Percentiles rank a stretch among this genome's conserved stretches.
phyloP scores from a whole-genome alignment of 352 stramenopile genomes.

The Globisporangium rhizosaccharum region DNA sequence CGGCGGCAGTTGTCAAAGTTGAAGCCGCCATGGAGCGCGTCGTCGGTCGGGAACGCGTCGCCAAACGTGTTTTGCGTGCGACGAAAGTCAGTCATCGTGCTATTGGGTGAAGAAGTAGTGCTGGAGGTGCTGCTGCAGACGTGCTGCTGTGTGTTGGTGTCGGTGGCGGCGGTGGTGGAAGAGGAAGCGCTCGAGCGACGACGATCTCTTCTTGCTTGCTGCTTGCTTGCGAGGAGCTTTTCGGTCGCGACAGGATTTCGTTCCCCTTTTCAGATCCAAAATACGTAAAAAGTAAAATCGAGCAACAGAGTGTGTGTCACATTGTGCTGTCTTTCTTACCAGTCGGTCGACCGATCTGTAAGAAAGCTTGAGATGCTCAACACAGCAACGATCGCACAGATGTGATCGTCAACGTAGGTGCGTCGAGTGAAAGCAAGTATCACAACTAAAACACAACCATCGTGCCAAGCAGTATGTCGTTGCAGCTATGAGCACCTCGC shows the following conservation, averaged over 20 bases:
- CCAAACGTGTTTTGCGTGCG: slow-evolving; percentile 78
- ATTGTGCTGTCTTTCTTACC: neutral
- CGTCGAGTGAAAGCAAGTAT: neutral
- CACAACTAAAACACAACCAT: neutral
- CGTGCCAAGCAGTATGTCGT: no score
- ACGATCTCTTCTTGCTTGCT: neutral
- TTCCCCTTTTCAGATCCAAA: slow-evolving; percentile 20
- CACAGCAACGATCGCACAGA: no score
- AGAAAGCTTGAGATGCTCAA: neutral
- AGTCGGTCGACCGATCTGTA: neutral
- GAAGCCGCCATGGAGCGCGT: slow-evolving; percentile 75
- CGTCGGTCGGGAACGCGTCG: slow-evolving; percentile 52
- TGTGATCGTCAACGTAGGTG: neutral
- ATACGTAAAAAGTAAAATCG: slow-evolving; percentile 10
- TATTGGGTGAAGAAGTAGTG: neutral
- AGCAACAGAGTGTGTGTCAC: neutral
- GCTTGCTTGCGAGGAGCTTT: neutral
- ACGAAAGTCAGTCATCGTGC: slow-evolving; percentile 72
- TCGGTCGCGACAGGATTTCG: slow-evolving; percentile 15
- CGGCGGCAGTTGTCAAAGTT: slow-evolving; percentile 92
- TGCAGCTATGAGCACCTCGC: no score
- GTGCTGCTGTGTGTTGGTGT: neutral
- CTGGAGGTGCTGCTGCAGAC: neutral
- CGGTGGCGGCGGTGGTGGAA: neutral
- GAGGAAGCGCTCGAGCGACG: neutral